Base-by-base conservation (phyloP, 2,329 filamentous ascomycete species). In the Colletotrichum orbiculare region DNA sequence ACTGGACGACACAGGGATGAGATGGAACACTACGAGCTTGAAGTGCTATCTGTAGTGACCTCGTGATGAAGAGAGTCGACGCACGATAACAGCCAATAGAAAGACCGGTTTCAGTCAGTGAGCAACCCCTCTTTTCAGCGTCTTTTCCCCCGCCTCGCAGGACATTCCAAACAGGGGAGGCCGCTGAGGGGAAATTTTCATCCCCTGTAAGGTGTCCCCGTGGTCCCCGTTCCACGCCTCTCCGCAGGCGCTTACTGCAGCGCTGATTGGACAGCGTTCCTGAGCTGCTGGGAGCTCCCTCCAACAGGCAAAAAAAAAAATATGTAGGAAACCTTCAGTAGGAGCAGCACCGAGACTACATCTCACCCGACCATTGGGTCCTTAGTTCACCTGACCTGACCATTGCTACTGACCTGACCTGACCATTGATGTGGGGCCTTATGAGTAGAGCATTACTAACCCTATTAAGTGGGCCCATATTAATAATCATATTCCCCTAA, bases 121-220 rank as follows among this genome's bases (percentile, higher is more conserved):
- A 12, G 13, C 47, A 52, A 47, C 58, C 52, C 48, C 49, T 54
- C 56, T 47, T 43, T 60, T 50, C 45, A 60, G 56, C 34, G 56
- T 25, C 52, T 55, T 52, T 41, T 53, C 37, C 62, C 58, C 58
- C 57, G 56, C 61, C 57, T 61, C 52, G 43, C 38, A 25, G 45
- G 60, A 49, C 56, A 41, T 38, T 5, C 25, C 25, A 25, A 25
- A 25, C 34, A 43, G 35, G 15, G 13, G 34, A 47, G n/a, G 13
- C 33, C 45, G 37, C 45, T 57, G 54, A 39, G 54, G 53, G 53
- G 42, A 10, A 25, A 12, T 39, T 25, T 15, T 41, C 47, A 39
- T 38, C 46, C 39, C 66, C 50, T 67, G 41, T 25, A 34, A 63
- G 35, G 43, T 57, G 37, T 12, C 41, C 45, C 45, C 35, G n/a